phyloP scores from a whole-genome alignment of 768 basidiomycete species.

The Asterophora parasitica region DNA sequence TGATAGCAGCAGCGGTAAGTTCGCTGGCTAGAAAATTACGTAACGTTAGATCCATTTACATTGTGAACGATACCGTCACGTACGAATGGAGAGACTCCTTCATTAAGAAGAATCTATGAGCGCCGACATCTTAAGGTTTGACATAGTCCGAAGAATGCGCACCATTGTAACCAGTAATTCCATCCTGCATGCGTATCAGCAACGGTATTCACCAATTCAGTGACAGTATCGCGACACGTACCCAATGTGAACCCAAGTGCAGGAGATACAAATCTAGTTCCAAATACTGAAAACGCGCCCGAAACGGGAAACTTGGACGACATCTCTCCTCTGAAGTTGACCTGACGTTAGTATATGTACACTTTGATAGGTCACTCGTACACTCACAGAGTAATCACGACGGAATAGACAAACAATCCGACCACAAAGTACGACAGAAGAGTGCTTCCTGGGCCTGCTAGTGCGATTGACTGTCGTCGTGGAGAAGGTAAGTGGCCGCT shows the following conservation, averaged over 20 bases:
- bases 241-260: constrained; percentile 57
- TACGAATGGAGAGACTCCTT: constrained; percentile 24
- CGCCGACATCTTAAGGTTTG: neutral
- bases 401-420: constrained; percentile 54
- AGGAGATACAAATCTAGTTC: constrained; percentile 53
- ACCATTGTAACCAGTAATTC: constrained; percentile 55
- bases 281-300: constrained; percentile 56
- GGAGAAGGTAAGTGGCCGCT: too few species aligned
- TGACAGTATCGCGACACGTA: constrained; percentile 15
- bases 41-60: neutral
- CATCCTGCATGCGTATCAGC: constrained; percentile 29
- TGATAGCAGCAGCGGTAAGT: constrained; percentile 52
- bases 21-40: constrained; percentile 39
- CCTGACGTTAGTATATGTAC: neutral
- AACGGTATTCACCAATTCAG: too few species aligned
- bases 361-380: neutral
- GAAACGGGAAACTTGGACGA: constrained; percentile 58
- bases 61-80: constrained; percentile 3
- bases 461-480: constrained; percentile 38
- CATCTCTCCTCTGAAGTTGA: constrained; percentile 53
- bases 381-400: constrained; percentile 53
- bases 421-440: constrained; percentile 56
- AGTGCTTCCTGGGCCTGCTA: constrained; percentile 60
- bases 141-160: constrained; percentile 23
- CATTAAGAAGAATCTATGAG: neutral